Evolutionary conservation across 2,329 filamentous ascomycete species (phyloP), one percentile per base, ranked within the genome.

Genomic region (Aphanocladium album): DNA sequence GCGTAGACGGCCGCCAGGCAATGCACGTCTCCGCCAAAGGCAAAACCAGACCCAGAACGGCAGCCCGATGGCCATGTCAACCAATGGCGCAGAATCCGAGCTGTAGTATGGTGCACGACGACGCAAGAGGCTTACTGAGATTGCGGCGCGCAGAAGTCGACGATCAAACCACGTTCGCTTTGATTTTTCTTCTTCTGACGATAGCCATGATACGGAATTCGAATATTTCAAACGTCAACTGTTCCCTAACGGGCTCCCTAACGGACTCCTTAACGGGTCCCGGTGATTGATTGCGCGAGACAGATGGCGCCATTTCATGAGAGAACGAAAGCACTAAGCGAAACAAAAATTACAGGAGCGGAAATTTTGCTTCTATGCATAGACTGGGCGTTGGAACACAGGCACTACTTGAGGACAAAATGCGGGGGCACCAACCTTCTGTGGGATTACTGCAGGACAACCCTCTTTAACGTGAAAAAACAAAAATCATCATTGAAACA

Each of bases 11-110:
- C 76, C 76, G 7, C 73, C 74, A 12, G 78, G 76, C 19, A 76
- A 72, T 62, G 69, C 73, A 43, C 74, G 76, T 55, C 71, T 76
- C 50, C 75, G 77, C 55, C 76, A 76, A 64, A 70, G 77, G 62
- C 79, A 79, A 65, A 73, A 73, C 43, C 78, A 81, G 64, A 83
- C 81, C 45, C 78, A 81, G 64, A 83, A 82, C 65, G 82, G 81
- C 41, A 85, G 82, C 65, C 81, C 82, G 5, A 85, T 85, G 80
- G 75, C 76, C 4, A 64, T 83, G 54, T 83, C 84, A 64, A 74
- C 80, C 5, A 84, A 84, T 62, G 82, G 81, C 57, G 82, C 77
- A 60, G 82, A 85, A 69, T 83, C 82, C 37, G 83, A 84, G 72
- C 78, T 85, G 67, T 76, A 76, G 70, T 60, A 60, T 46, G 65